Evolutionary conservation across 176 grass and related monocot genomes (phyloP), one percentile per base, ranked within the genome.

Genomic region (Canna indica): DNA sequence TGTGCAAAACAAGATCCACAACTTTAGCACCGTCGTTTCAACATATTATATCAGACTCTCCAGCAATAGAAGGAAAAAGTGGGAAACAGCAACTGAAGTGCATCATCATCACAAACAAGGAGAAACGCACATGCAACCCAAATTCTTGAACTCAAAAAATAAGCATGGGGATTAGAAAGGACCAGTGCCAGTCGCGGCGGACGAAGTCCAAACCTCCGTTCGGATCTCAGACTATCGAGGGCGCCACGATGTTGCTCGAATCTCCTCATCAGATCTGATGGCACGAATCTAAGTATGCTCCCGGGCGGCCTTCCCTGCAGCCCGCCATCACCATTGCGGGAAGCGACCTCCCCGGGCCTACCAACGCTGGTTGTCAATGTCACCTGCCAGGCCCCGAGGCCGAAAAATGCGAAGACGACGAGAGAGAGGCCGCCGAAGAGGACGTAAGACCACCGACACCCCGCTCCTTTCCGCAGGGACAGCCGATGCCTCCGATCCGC

Each of bases 141-240:
- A 24, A 72, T 74, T 29, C 62, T 73, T 12, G n/a, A 47, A 73
- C 53, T 15, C 24, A 71, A 48, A 42, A 50, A 36, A 44, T 22
- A 71, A 47, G 1, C 12, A 20, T 29, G 14, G 47, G 18, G 47
- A 61, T 47, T 16, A 68, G 44, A 36, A 22, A 64, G n/a, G 17
- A 85, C 83, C 22, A 85, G 83, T 6, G 77, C 83, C 67, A 85
- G 22, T 54, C 67, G 69, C 22, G 77, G 77, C 30, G 28, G 53
- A 22, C 83, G 74, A 24, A 85, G 30, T 17, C 83, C 83, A 25
- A n/a, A 32, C 67, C 29, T 58, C 54, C 83, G 67, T n/a, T 72
- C 70, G 30, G 83, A 85, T 85, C 83, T 85, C 73, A 64, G 72
- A 28, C 46, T 42, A 41, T 80, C 73, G 54, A 85, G 66, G 27